Percentiles rank a stretch among this genome's conserved stretches.
These are phyloP conservation scores for Pholiota molesta DNA, from an alignment of 768 basidiomycete genomes.

Conservation along the genomic window DNA sequence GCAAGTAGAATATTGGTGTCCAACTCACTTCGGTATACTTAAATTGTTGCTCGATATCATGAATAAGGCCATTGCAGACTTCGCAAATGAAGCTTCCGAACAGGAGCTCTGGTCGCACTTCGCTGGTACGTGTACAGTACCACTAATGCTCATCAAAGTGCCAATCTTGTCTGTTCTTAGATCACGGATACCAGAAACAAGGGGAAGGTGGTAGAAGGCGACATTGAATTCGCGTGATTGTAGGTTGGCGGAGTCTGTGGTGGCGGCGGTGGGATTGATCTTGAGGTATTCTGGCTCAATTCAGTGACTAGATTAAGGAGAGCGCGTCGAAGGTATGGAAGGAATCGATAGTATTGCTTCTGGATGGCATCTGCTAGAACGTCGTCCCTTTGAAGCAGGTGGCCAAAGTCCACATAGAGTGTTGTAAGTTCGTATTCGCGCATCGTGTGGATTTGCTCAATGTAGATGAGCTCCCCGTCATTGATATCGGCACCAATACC, in stretches of 20 bases:
- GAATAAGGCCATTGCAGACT: slow-evolving; percentile 81
- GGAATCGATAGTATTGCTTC: slow-evolving; percentile 94
- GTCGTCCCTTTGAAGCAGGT: slow-evolving; percentile 89
- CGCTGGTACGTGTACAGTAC: slow-evolving; percentile 95
- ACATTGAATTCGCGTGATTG: slow-evolving; percentile 93
- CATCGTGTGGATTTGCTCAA: slow-evolving; percentile 95
- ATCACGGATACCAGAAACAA: slow-evolving; percentile 94
- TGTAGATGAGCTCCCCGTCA: slow-evolving; percentile 75
- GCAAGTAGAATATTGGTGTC: background rate
- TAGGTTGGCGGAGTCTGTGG: slow-evolving; percentile 84
- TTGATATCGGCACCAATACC: slow-evolving; percentile 55
- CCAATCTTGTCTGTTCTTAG: slow-evolving; percentile 93
- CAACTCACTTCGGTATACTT: slow-evolving; percentile 91
- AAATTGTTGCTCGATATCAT: slow-evolving; percentile 98
- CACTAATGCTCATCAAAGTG: slow-evolving; percentile 91
- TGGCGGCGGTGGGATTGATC: slow-evolving; percentile 87
- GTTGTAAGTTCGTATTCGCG: slow-evolving; percentile 93
- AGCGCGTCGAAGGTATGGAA: slow-evolving; percentile 92
- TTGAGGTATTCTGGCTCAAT: slow-evolving; percentile 95
- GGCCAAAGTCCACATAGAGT: slow-evolving; percentile 94
- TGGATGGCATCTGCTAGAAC: slow-evolving; percentile 93
- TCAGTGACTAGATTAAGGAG: slow-evolving; percentile 87
- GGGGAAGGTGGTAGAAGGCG: slow-evolving; percentile 92
- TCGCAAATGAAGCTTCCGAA: slow-evolving; percentile 94
- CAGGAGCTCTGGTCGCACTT: slow-evolving; percentile 93